Evolutionary conservation across 257 asterid genomes (phyloP).

Genomic region (Pogostemon cablin): DNA sequence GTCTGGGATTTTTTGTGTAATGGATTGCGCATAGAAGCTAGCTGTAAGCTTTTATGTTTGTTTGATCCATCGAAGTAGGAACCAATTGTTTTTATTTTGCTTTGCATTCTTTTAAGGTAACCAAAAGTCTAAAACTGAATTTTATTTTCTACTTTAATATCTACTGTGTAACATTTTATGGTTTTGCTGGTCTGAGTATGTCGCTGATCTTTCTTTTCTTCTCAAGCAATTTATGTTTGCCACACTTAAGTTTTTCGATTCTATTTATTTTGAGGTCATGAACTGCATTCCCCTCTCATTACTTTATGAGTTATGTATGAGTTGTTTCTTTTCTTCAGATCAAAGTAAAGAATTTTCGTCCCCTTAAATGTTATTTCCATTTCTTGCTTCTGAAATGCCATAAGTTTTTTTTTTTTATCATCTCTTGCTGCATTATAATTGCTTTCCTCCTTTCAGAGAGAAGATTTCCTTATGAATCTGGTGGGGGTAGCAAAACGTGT

Average conservation of each 20-base stretch:
- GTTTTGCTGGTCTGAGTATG: conserved; percentile 12
- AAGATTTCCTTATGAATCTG: conserved; percentile 53
- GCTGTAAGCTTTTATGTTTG: conserved; percentile 36
- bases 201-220: not conserved
- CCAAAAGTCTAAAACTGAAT: not conserved
- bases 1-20: conserved; percentile 33
- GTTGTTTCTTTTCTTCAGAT: conserved; percentile 35
- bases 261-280: conserved; percentile 7
- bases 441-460: conserved; percentile 33
- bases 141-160: not conserved
- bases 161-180: conserved; percentile 7
- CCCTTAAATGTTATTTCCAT: conserved; percentile 9
- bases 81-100: conserved; percentile 28
- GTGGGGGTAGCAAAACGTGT: conserved; percentile 45
- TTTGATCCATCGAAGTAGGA: conserved; percentile 2
- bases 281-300: conserved; percentile 16
- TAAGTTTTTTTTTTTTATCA: conserved; percentile 15
- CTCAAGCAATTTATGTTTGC: conserved; percentile 1
- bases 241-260: not conserved
- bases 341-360: conserved; percentile 45
- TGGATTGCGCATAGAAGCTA: conserved; percentile 4
- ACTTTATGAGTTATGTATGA: conserved; percentile 21
- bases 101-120: conserved; percentile 39
- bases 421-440: conserved; percentile 8
- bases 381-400: conserved; percentile 3